Evolutionary conservation across 2,329 filamentous ascomycete species (phyloP), one percentile per base, ranked within the genome.

Genomic region (Colletotrichum sp.): DNA sequence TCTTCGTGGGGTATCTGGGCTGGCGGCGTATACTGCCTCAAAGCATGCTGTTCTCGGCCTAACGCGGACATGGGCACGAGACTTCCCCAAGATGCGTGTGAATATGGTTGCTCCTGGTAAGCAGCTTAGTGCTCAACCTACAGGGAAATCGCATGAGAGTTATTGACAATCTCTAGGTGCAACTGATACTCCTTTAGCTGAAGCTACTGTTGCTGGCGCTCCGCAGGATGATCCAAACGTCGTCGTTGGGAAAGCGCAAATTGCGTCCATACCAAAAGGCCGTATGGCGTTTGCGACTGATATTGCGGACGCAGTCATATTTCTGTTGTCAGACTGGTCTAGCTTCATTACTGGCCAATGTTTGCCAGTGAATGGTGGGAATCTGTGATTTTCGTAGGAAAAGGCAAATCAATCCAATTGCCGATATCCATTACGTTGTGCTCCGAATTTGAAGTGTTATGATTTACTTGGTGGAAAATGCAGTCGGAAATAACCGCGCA

Each of bases 71-170:
- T 65, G 63, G 63, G 63, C 63, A 18, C 63, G 63, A 34, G 63
- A 65, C 13, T 65, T 65, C 16, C 63, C 34, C 28, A 44, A 65
- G 32, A 7, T 65, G 63, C 63, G 63, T 24, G 63, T 65, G 21
- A 65, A 65, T 39, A n/a, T 65, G 63, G 63, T 65, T 39, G 63
- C 63, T 39, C 63, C 63, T 16, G 63, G 63, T 65, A n/a, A 65
- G 63, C 32, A n/a, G 6, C 39, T n/a, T 49, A 4, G 9, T 49
- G 18, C 39, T 2, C 39, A 49, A 49, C 18, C 39, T 49, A 6
- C 9, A 49, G 39, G 9, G 3, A n/a, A 9, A n/a, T 49, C 6
- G 39, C 39, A 49, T 49, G 1, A 49, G 39, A 21, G 39, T n/a
- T 12, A 12, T n/a, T 49, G 18, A 49, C 18, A 6, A 49, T 49